Percentiles rank a stretch among this genome's conserved stretches.
phyloP scores from a whole-genome alignment of 495 filamentous ascomycete genomes.

The Aspergillus diversus region DNA sequence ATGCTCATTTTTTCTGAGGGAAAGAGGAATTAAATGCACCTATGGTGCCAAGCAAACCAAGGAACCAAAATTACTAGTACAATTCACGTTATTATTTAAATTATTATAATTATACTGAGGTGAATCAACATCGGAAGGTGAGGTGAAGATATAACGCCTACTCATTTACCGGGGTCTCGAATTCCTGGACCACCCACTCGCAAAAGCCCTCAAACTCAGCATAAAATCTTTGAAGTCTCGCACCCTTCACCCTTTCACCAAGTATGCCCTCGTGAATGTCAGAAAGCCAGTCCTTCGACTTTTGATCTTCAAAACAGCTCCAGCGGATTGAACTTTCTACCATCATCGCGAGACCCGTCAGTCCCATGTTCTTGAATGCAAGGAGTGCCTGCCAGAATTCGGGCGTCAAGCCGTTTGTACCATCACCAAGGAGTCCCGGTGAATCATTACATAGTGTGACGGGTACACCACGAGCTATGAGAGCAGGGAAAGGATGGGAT shows the following conservation, averaged over 20 bases:
- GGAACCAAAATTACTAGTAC: too few relatives aligned
- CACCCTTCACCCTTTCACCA: slow-evolving; percentile 72
- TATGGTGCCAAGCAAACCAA: too few relatives aligned
- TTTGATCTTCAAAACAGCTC: slow-evolving; percentile 84
- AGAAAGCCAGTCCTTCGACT: slow-evolving; percentile 64
- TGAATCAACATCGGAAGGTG: neutral
- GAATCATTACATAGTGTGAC: slow-evolving; percentile 81
- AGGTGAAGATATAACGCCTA: neutral
- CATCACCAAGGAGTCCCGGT: slow-evolving; percentile 78
- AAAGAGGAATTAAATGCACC: too few relatives aligned
- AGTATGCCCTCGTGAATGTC: slow-evolving; percentile 73
- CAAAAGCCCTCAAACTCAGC: slow-evolving; percentile 88
- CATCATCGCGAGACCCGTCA: slow-evolving; percentile 71
- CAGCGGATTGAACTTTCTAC: slow-evolving; percentile 92
- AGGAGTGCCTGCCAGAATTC: slow-evolving; percentile 93
- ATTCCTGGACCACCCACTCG: slow-evolving; percentile 84
- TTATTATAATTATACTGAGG: too few relatives aligned
- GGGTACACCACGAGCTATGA: slow-evolving; percentile 76
- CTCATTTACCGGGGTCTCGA: slow-evolving; percentile 35
- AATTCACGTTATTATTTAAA: too few relatives aligned
- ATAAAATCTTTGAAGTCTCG: slow-evolving; percentile 75
- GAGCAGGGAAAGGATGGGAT: slow-evolving; percentile 78
- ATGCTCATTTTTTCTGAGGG: too few relatives aligned
- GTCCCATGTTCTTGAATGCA: slow-evolving; percentile 80
- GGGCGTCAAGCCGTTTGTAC: slow-evolving; percentile 75